These are phyloP conservation scores for Coniochaeta sp. DNA, from an alignment of 2,329 filamentous ascomycete species.

Conservation along the genomic window DNA sequence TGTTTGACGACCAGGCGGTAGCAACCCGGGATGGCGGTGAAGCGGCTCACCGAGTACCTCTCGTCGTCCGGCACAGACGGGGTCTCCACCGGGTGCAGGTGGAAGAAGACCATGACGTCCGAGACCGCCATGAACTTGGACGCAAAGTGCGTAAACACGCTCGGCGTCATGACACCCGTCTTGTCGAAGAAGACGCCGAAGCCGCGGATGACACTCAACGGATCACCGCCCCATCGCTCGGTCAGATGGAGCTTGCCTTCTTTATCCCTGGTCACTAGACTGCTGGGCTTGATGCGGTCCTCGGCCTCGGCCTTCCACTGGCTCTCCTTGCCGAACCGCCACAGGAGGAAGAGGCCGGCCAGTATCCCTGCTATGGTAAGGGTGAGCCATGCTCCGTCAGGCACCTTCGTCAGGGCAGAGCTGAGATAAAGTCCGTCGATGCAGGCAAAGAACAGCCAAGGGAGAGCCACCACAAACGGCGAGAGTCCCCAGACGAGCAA, in stretches of 20 bases:
- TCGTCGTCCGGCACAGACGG: conserved; percentile 45
- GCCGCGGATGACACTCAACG: conserved; percentile 41
- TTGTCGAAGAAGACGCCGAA: conserved; percentile 76
- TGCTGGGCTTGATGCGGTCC: conserved; percentile 46
- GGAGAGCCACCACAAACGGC: conserved; percentile 48
- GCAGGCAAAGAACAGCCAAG: conserved; percentile 56
- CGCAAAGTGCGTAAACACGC: conserved; percentile 65
- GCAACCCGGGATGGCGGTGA: conserved; percentile 47
- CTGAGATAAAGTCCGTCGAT: conserved; percentile 65
- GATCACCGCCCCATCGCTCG: conserved; percentile 30
- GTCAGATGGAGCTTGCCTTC: conserved; percentile 3
- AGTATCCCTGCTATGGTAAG: conserved; percentile 56
- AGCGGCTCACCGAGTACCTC: conserved; percentile 36
- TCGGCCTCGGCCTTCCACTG: conserved; percentile 65
- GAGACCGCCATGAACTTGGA: conserved; percentile 61
- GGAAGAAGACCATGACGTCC: conserved; percentile 66
- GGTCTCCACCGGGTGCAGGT: conserved; percentile 55
- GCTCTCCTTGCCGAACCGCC: conserved; percentile 72
- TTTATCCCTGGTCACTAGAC: conserved; percentile 19
- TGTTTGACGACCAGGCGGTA: conserved; percentile 64
- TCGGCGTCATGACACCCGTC: conserved; percentile 37
- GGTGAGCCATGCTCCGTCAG: conserved; percentile 73
- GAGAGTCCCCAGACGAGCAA: conserved; percentile 64
- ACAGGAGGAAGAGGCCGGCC: conserved; percentile 60
- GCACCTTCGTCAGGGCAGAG: conserved; percentile 63